Conservation (phyloP, 2,329 filamentous ascomycete genomes). For the Aspergillaceae sp. region DNA sequence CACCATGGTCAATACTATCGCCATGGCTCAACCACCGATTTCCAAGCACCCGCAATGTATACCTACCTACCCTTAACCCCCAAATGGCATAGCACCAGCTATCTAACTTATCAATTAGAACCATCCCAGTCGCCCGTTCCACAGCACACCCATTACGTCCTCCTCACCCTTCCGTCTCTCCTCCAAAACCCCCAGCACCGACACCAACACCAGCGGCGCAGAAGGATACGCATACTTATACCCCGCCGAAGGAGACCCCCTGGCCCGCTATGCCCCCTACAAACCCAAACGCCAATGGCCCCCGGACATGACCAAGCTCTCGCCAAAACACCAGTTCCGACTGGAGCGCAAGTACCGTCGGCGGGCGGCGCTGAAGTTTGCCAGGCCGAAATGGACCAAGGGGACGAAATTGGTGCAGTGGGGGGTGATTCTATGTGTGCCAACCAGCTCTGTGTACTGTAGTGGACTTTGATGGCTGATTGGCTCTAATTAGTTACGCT, state of each 20-base stretch:
- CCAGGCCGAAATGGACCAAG: constrained; percentile 51
- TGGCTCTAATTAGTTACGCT: background rate
- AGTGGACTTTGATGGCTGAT: background rate
- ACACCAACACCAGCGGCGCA: background rate
- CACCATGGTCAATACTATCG: background rate
- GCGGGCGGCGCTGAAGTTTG: constrained; percentile 53
- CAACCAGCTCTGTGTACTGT: constrained; percentile 4
- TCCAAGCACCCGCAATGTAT: background rate
- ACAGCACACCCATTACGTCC: constrained; percentile 1
- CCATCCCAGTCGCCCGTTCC: constrained; percentile 2
- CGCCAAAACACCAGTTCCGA: constrained; percentile 58
- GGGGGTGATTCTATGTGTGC: constrained; percentile 44
- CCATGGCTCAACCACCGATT: background rate
- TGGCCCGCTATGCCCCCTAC: constrained; percentile 47
- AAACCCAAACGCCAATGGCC: constrained; percentile 56
- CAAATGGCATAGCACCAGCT: background rate
- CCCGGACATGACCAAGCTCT: constrained; percentile 54
- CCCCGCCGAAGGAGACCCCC: constrained; percentile 5
- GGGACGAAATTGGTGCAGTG: constrained; percentile 51
- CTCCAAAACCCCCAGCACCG: constrained; percentile 9
- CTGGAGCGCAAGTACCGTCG: constrained; percentile 58
- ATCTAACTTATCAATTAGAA: background rate
- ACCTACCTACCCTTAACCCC: background rate
- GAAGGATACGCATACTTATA: background rate
- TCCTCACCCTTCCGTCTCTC: constrained; percentile 11